Conservation (phyloP, 1,139 yeast species). For the Sugiyamaella paludigena region DNA sequence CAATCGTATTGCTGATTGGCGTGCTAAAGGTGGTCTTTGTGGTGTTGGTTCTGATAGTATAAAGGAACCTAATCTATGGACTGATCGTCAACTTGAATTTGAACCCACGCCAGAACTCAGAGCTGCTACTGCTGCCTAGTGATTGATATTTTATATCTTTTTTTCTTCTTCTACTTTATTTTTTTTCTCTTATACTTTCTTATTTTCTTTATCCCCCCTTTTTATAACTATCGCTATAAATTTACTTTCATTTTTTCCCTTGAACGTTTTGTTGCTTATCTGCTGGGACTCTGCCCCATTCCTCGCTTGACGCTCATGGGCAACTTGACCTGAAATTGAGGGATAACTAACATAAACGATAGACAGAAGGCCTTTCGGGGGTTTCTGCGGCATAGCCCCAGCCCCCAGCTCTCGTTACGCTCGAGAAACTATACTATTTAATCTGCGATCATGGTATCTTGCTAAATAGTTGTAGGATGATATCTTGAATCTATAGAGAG, state of each 20-base stretch:
- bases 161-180: neutral
- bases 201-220: neutral
- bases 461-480: no score
- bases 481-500: no score
- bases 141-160: neutral
- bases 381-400: conserved; percentile 1
- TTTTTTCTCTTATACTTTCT: no score
- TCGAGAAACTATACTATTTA: no score
- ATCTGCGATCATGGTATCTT: no score
- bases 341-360: no score
- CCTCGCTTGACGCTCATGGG: no score
- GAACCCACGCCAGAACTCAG: conserved; percentile 15
- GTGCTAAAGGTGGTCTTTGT: conserved; percentile 73
- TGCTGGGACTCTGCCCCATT: conserved; percentile 8
- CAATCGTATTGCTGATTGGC: conserved; percentile 79
- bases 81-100: conserved; percentile 65
- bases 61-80: conserved; percentile 67
- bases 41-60: conserved; percentile 66
- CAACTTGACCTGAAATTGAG: no score
- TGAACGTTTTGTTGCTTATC: neutral
- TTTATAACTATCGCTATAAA: neutral
- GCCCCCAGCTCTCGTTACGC: no score
- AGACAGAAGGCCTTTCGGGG: no score
- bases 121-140: neutral
- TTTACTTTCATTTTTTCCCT: neutral